A percentile compares a stretch with the other conserved stretches of the same genome.
These are phyloP conservation scores for Heliophila coronopifolia DNA, from an alignment of 441 rosid species.

Conservation along the genomic window DNA sequence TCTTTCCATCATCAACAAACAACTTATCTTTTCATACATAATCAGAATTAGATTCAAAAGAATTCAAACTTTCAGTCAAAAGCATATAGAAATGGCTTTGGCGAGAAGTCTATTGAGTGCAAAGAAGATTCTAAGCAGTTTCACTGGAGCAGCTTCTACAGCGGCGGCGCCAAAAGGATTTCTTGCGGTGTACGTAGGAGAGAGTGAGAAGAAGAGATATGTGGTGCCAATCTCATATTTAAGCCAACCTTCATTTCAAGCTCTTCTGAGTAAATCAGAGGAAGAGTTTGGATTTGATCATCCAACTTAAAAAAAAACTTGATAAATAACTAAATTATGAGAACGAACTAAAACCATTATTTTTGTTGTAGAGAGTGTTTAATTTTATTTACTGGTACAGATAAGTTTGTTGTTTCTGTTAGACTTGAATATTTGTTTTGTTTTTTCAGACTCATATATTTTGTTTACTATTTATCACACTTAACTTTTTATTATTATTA, in stretches of 20 bases:
- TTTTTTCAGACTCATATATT: no score
- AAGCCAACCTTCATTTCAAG: conserved; percentile 24
- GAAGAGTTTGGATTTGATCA: conserved; percentile 27
- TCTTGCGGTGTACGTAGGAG: conserved; percentile 31
- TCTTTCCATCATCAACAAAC: conserved; percentile 14
- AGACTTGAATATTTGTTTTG: no score
- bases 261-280: conserved; percentile 6
- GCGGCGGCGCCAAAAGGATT: conserved; percentile 20
- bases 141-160: not conserved
- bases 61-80: not conserved
- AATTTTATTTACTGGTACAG: no score
- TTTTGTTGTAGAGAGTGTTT: no score
- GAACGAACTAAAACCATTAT: no score
- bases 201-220: conserved; percentile 22
- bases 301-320: no score
- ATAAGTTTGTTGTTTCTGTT: no score
- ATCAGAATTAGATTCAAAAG: not conserved
- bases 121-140: conserved; percentile 11
- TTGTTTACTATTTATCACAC: no score
- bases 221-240: conserved; percentile 22
- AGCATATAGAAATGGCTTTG: conserved; percentile 15
- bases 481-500: no score
- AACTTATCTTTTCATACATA: not conserved
- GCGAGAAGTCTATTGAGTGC: conserved; percentile 20
- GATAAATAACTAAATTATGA: no score